Evolutionary conservation across 108 stramenopile genomes (phyloP).

Genomic region (Conticribra weissflogii): DNA sequence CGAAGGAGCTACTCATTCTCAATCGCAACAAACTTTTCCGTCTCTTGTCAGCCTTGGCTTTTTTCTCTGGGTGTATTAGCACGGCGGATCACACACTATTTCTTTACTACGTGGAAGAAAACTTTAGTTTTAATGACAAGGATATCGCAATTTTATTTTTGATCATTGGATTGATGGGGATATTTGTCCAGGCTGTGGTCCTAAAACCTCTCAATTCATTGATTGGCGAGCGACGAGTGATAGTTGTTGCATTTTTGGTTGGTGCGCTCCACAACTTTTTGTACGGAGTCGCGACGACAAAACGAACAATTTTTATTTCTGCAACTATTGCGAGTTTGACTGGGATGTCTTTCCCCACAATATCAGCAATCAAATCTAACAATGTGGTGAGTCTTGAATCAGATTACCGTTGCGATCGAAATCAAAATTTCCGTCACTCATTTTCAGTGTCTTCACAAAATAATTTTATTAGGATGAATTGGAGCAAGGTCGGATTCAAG

Average conservation of each 20-base stretch:
- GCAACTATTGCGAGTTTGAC: conserved; percentile 54
- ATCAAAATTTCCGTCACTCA: no score
- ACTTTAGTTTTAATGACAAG: conserved; percentile 58
- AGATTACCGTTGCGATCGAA: no score
- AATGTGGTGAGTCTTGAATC: conserved; percentile 77
- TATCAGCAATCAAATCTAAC: conserved; percentile 85
- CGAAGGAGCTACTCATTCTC: conserved; percentile 75
- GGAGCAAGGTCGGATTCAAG: conserved; percentile 89
- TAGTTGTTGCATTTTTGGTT: conserved; percentile 62
- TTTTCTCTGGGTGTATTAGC: conserved; percentile 73
- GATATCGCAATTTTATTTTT: conserved; percentile 76
- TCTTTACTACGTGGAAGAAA: conserved; percentile 84
- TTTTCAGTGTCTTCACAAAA: no score
- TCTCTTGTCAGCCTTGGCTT: conserved; percentile 69
- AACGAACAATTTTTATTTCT: conserved; percentile 66
- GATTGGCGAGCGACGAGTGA: conserved; percentile 70
- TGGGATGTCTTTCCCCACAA: conserved; percentile 84
- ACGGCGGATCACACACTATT: conserved; percentile 74
- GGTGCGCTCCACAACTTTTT: conserved; percentile 60
- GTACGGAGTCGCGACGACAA: conserved; percentile 70
- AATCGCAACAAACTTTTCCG: conserved; percentile 82
- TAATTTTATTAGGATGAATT: conserved; percentile 52
- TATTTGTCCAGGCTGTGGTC: conserved; percentile 70
- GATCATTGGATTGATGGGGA: conserved; percentile 69
- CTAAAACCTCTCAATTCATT: conserved; percentile 75